Percentiles rank a stretch among this genome's conserved stretches.
Conservation (phyloP, 2,329 filamentous ascomycete species). For the Periglandula ipomoeae region DNA sequence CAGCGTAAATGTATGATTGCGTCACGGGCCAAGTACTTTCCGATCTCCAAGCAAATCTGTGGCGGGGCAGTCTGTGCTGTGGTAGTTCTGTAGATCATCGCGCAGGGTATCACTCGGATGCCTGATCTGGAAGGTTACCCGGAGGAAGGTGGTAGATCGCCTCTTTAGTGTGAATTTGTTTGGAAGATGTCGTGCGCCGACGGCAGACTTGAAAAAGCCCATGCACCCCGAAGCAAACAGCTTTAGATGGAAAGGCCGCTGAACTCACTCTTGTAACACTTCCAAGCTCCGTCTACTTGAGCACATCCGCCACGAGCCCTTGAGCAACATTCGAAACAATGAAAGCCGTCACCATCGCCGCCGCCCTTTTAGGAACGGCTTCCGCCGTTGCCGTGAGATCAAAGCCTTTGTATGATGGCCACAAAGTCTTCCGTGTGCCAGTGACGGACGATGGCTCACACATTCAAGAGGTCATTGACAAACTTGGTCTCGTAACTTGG, state of each 20-base stretch:
- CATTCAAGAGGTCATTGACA: conserved; percentile 23
- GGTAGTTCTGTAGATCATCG: no score
- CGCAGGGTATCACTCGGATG: not conserved
- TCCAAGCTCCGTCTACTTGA: no score
- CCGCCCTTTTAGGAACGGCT: not conserved
- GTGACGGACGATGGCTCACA: conserved; percentile 19
- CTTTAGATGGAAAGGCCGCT: no score
- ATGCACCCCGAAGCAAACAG: no score
- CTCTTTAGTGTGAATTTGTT: not conserved
- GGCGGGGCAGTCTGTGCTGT: no score
- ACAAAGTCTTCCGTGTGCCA: conserved; percentile 33
- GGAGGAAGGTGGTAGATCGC: not conserved
- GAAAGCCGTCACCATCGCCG: not conserved
- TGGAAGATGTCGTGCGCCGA: not conserved
- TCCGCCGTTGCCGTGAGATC: not conserved
- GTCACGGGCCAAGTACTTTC: no score
- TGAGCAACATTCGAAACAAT: no score
- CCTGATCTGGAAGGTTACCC: not conserved
- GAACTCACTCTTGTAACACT: no score
- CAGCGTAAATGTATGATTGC: no score
- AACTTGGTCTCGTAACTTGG: conserved; percentile 28
- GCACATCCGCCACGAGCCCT: no score
- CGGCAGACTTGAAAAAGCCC: not conserved
- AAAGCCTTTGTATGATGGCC: conserved; percentile 30
- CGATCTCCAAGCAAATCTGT: no score